A percentile compares a stretch with the other conserved stretches of the same genome.
phyloP scores from a whole-genome alignment of 2,329 filamentous ascomycete species.

The Raffaelea arxii region DNA sequence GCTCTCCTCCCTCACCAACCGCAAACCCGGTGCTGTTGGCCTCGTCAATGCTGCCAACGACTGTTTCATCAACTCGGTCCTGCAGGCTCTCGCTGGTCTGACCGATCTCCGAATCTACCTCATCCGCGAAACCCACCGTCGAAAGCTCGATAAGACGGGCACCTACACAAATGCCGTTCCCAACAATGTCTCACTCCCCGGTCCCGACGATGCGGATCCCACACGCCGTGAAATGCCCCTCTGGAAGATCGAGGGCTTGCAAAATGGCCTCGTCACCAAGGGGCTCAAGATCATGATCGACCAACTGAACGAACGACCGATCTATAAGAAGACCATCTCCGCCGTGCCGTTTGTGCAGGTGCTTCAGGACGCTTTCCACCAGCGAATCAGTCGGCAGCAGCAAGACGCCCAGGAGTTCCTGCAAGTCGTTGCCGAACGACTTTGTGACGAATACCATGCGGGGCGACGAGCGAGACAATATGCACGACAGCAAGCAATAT shows the following conservation, averaged over 20 bases:
- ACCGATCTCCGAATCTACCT: slow-evolving; percentile 84
- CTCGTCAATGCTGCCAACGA: slow-evolving; percentile 88
- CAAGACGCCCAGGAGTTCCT: slow-evolving; percentile 97
- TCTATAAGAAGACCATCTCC: slow-evolving; percentile 88
- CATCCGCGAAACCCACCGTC: slow-evolving; percentile 80
- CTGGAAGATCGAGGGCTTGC: slow-evolving; percentile 59
- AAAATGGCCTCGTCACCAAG: slow-evolving; percentile 72
- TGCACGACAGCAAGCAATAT: slow-evolving; percentile 29
- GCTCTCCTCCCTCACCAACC: slow-evolving; percentile 22
- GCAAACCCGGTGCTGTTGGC: slow-evolving; percentile 83
- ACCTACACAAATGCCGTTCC: slow-evolving; percentile 60
- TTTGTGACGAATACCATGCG: slow-evolving; percentile 91
- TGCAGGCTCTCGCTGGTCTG: slow-evolving; percentile 85
- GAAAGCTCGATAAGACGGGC: slow-evolving; percentile 66
- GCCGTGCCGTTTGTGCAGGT: slow-evolving; percentile 75
- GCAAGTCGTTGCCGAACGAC: slow-evolving; percentile 82
- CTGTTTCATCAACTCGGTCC: slow-evolving; percentile 92
- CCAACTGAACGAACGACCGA: slow-evolving; percentile 82
- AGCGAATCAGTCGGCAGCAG: slow-evolving; percentile 86
- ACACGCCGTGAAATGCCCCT: slow-evolving; percentile 29
- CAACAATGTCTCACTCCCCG: slow-evolving; percentile 17
- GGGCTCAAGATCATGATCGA: slow-evolving; percentile 91
- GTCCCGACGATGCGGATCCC: background rate
- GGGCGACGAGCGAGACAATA: slow-evolving; percentile 62
- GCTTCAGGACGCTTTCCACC: slow-evolving; percentile 77